Evolutionary conservation across 2,329 filamentous ascomycete genomes (phyloP), one percentile per base, ranked within the genome.

Genomic region (Ophiosphaerella korrae): DNA sequence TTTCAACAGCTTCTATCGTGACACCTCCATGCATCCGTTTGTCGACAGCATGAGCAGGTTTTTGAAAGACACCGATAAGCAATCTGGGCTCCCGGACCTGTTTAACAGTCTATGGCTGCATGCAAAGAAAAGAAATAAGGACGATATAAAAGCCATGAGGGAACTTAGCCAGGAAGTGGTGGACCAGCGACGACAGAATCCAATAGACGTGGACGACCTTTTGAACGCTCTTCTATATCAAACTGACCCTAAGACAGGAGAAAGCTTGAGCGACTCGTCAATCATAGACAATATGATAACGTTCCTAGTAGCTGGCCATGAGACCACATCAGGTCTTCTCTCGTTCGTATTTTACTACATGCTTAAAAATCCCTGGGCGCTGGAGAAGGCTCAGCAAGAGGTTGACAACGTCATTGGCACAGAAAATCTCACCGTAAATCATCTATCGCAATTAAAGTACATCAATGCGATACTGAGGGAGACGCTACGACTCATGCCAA

Each of bases 211-310:
- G 4, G 75, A 80, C 37, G 86, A 88, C 59, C 60, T 87, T 24
- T 76, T 88, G 2, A 74, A 82, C 42, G 78, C 80, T 5, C 73
- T 89, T 61, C 65, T 88, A 50, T 75, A 79, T 45, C 78, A 74
- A 9, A 78, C 74, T 42, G 86, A 89, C 55, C 80, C 83, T 0
- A 77, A 85, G 60, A 87, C 85, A 0, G 83, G 82, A 23, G 73
- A 78, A 47, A 65, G 66, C 1, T 73, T 89, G 49, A 78, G 74
- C 0, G 80, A 87, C 5, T 78, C 80, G 13, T 79, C 82, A 50
- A 80, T 88, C 48, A 77, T 85, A 42, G 83, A 87, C 66, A 85
- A 89, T 66, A 82, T 89, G 48, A 80, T 87, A 46, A 80, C 81
- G 8, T 86, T 89, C 75, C 81, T 87, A 37, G 82, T 85, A 37